Evolutionary conservation across 2,329 filamentous ascomycete species (phyloP).

Genomic region (Aspergillus pseudoviridinutans): DNA sequence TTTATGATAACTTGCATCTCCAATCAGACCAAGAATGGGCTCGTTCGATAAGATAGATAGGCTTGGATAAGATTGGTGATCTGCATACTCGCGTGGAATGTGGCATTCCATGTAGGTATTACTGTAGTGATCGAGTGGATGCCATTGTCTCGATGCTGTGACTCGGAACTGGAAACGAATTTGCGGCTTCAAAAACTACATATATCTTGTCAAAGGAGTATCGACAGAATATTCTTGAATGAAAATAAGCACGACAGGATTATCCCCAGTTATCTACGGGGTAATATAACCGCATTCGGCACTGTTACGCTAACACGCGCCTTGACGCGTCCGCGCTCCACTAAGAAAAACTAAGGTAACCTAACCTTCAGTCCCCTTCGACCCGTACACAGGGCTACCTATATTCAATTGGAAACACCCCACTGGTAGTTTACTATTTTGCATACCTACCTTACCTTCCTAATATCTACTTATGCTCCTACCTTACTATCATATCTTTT

Average conservation of each 20-base stretch:
- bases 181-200: not conserved
- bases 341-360: constrained; percentile 8
- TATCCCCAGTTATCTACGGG: not conserved
- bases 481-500: constrained; percentile 6
- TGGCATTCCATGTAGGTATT: constrained; percentile 9
- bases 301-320: constrained; percentile 14
- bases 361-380: not conserved
- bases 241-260: not conserved
- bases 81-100: constrained; percentile 4
- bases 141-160: not conserved
- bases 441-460: constrained; percentile 6
- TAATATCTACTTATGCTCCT: constrained; percentile 6
- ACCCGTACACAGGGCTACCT: constrained; percentile 3
- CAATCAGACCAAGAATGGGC: not conserved
- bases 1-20: not conserved
- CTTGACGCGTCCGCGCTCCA: constrained; percentile 15
- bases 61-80: not conserved
- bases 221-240: not conserved
- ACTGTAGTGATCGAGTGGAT: constrained; percentile 12
- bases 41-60: not conserved
- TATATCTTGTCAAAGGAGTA: not conserved
- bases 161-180: not conserved
- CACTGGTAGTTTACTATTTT: not conserved
- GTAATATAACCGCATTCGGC: constrained; percentile 15
- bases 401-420: not conserved